Percentiles rank a stretch among this genome's conserved stretches.
Conservation (phyloP, 495 filamentous ascomycete genomes). For the Bryoglossum gracile region DNA sequence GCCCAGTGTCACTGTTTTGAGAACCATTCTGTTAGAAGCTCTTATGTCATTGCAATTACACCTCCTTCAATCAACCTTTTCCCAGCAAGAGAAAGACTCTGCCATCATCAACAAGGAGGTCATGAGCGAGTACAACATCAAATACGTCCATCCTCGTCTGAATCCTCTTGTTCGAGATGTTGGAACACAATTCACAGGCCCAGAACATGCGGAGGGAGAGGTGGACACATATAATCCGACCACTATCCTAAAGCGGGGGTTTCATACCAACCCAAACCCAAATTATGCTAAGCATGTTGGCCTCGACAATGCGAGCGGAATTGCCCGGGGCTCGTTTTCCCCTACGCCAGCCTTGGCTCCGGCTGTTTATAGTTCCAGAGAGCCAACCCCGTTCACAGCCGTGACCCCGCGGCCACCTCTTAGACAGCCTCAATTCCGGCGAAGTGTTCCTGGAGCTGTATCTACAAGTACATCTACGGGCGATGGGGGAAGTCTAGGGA, state of each 20-base stretch:
- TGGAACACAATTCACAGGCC: slow-evolving; percentile 55
- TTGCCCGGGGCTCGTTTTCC: slow-evolving; percentile 8
- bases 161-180: slow-evolving; percentile 78
- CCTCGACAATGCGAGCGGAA: slow-evolving; percentile 44
- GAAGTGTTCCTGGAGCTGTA: slow-evolving; percentile 24
- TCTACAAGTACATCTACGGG: slow-evolving; percentile 26
- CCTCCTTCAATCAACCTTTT: slow-evolving; percentile 60
- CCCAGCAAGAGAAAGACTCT: slow-evolving; percentile 78
- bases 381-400: slow-evolving; percentile 18
- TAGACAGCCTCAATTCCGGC: slow-evolving; percentile 51
- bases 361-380: slow-evolving; percentile 16
- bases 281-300: slow-evolving; percentile 77
- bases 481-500: slow-evolving; percentile 71
- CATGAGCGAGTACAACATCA: slow-evolving; percentile 89
- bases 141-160: slow-evolving; percentile 87
- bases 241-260: slow-evolving; percentile 71
- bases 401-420: slow-evolving; percentile 31
- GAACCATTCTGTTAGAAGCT: slow-evolving; percentile 59
- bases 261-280: slow-evolving; percentile 79
- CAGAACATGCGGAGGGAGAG: slow-evolving; percentile 27
- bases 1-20: slow-evolving; percentile 79
- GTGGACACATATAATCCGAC: slow-evolving; percentile 60
- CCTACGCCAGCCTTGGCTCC: slow-evolving; percentile 12
- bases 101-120: slow-evolving; percentile 84
- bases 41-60: slow-evolving; percentile 74